phyloP scores from a whole-genome alignment of 371 early-diverging fungal species.

The Lichtheimia hyalospora region DNA sequence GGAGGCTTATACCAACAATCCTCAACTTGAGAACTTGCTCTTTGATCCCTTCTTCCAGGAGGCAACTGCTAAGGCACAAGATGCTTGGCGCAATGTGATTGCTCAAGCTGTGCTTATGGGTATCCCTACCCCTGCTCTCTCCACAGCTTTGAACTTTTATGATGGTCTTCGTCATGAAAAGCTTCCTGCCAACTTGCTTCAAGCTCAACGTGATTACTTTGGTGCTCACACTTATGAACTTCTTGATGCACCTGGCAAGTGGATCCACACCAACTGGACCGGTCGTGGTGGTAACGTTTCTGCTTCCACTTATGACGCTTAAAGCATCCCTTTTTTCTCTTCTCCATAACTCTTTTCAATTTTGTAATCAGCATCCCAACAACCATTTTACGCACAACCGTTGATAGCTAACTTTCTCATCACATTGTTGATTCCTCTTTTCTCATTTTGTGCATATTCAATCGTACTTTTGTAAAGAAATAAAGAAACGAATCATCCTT shows the following conservation, averaged over 20 bases:
- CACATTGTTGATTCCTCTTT: too few species aligned
- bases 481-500: too few species aligned
- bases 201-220: slow-evolving; percentile 98
- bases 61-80: slow-evolving; percentile 82
- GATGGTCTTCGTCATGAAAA: slow-evolving; percentile 92
- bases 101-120: slow-evolving; percentile 81
- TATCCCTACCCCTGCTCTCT: slow-evolving; percentile 90
- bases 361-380: too few species aligned
- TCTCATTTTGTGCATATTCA: too few species aligned
- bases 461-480: too few species aligned
- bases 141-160: slow-evolving; percentile 94
- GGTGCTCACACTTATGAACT: slow-evolving; percentile 97
- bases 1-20: slow-evolving; percentile 88
- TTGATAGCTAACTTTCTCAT: too few species aligned
- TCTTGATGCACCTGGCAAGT: slow-evolving; percentile 74
- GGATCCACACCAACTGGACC: slow-evolving; percentile 97
- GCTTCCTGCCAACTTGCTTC: slow-evolving; percentile 96
- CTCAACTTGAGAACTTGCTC: slow-evolving; percentile 82
- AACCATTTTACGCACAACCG: too few species aligned
- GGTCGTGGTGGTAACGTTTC: slow-evolving; percentile 69
- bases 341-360: slow-evolving; percentile 7
- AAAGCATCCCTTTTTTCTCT: slow-evolving; percentile 8
- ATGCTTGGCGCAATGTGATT: slow-evolving; percentile 90
- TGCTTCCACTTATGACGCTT: slow-evolving; percentile 41
- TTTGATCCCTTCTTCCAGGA: slow-evolving; percentile 94